phyloP scores from a whole-genome alignment of 768 basidiomycete genomes.

The Russula sp. region DNA sequence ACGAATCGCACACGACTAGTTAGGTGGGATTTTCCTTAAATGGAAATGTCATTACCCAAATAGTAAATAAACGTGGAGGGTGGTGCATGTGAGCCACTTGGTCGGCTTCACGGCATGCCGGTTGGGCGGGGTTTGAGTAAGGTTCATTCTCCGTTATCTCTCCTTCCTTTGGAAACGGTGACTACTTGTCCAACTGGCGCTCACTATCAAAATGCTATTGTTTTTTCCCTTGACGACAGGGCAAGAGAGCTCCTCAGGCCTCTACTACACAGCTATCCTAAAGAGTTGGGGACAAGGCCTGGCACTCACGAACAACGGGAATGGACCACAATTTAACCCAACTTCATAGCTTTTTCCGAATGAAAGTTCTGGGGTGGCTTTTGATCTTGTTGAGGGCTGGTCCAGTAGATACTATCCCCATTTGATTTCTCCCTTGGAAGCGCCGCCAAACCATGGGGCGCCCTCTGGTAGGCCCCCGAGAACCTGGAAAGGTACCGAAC shows the following conservation, averaged over 20 bases:
- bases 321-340: not conserved
- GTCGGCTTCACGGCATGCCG: not conserved
- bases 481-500: constrained; percentile 19
- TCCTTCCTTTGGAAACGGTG: not conserved
- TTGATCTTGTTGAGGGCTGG: not conserved
- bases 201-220: constrained; percentile 1
- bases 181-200: constrained; percentile 7
- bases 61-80: not conserved
- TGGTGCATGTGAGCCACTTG: not conserved
- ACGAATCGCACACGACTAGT: no score
- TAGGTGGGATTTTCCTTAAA: not conserved
- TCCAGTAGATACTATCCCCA: not conserved
- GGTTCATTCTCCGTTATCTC: not conserved
- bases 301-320: not conserved
- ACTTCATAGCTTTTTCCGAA: not conserved
- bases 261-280: not conserved
- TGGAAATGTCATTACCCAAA: not conserved
- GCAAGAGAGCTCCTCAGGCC: not conserved
- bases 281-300: not conserved
- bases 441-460: constrained; percentile 20
- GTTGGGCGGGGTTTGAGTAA: not conserved
- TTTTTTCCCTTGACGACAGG: constrained; percentile 8
- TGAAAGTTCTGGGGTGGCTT: constrained; percentile 18
- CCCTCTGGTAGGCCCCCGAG: not conserved
- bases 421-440: not conserved